Evolutionary conservation across 352 stramenopile genomes (phyloP), one percentile per base, ranked within the genome.

Genomic region (Peronospora tabacina): DNA sequence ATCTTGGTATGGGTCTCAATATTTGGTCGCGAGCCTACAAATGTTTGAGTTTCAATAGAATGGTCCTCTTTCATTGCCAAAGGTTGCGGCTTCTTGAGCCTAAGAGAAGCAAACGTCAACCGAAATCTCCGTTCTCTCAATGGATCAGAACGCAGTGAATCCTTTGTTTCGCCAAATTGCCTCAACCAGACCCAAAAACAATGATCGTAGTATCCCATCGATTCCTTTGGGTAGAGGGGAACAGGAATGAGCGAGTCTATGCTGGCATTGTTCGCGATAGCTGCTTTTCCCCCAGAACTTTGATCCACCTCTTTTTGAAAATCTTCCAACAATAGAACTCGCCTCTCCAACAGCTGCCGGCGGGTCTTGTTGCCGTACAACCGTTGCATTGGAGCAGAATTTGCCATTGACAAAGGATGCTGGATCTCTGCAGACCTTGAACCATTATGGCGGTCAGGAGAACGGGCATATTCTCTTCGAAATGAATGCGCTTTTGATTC

Each of bases 141-240:
- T 39, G 54, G 49, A 9, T 53, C 41, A 11, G 30, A 20, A 9
- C 50, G 50, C 30, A 68, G 35, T 29, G 54, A 56, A 24, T 60
- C 44, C 12, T 68, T 63, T 12, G 43, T 53, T 37, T 63, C 54
- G 7, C 50, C 45, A 32, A 19, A 61, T 4, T 41, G 16, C 11
- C 34, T 48, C 19, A 61, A 40, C 59, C 59, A 68, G 9, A 26
- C 49, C 59, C 54, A 68, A 37, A 68, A 68, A 1, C 44, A 43
- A 43, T 63, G 54, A 13, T 61, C 54, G 35, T 57, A 68, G 34
- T 63, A 37, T 3, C 59, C 54, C 44, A 63, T 64, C 8, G 53
- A 61, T 22, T 68, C 54, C 7, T 54, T 49, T 41, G 44, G 44
- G 44, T 39, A 32, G 15, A 68, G 42, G 26, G 59, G 59, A 9